These are phyloP conservation scores for Cardamine resedifolia DNA, from an alignment of 345 rosid genomes.

Conservation along the genomic window DNA sequence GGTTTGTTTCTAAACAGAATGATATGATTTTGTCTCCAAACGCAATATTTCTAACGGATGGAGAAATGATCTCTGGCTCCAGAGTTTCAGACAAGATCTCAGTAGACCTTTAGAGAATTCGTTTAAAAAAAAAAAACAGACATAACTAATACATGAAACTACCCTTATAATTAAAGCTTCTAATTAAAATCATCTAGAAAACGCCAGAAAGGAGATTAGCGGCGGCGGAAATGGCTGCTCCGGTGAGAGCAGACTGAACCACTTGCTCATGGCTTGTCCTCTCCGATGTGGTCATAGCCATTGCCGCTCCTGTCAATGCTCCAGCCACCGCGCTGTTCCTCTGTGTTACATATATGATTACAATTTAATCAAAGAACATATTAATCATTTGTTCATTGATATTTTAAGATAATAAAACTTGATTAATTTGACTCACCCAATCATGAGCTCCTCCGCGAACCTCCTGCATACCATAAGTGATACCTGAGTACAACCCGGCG, in stretches of 20 bases:
- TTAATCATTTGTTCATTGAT: background rate
- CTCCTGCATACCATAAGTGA: slow-evolving; percentile 82
- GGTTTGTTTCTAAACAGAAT: background rate
- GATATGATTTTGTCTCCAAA: background rate
- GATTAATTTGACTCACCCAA: slow-evolving; percentile 55
- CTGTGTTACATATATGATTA: slow-evolving; percentile 36
- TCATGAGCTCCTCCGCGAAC: slow-evolving; percentile 84
- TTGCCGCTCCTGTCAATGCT: slow-evolving; percentile 78
- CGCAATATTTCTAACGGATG: background rate
- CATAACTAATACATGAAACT: slow-evolving; percentile 14
- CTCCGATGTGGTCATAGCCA: slow-evolving; percentile 69
- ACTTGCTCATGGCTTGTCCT: slow-evolving; percentile 72
- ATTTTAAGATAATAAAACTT: background rate
- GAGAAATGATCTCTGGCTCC: background rate
- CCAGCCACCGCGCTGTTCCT: slow-evolving; percentile 92
- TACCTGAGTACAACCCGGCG: slow-evolving; percentile 86
- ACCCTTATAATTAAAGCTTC: background rate
- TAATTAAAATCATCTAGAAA: slow-evolving; percentile 38
- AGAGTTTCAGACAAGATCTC: slow-evolving; percentile 5
- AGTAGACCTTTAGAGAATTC: background rate
- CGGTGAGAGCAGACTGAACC: slow-evolving; percentile 84
- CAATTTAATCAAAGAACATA: background rate
- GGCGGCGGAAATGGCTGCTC: slow-evolving; percentile 85
- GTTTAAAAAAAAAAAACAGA: background rate
- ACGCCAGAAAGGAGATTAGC: slow-evolving; percentile 81